Conservation (phyloP, 495 filamentous ascomycete genomes). For the Aspergillus baeticus region DNA sequence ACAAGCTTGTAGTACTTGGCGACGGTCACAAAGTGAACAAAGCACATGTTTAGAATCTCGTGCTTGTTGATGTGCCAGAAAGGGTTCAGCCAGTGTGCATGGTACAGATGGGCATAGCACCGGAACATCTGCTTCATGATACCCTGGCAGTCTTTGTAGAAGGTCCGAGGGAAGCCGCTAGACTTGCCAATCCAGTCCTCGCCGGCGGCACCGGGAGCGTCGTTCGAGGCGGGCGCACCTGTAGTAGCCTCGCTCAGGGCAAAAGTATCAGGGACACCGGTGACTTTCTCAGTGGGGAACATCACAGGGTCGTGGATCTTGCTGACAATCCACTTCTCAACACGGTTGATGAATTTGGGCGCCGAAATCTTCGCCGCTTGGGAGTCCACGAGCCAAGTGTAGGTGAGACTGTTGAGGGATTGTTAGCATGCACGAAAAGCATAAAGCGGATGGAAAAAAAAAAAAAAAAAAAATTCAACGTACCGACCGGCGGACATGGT, state of each 20-base stretch:
- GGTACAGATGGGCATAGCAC: constrained; percentile 89
- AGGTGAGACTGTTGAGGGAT: constrained; percentile 69
- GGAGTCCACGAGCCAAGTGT: constrained; percentile 73
- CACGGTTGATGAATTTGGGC: constrained; percentile 83
- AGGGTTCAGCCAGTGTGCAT: constrained; percentile 76
- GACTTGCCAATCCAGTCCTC: constrained; percentile 82
- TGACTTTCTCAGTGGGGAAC: constrained; percentile 77
- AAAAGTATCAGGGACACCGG: constrained; percentile 52
- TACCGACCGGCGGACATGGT: constrained; percentile 91
- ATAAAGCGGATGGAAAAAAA: too few relatives aligned
- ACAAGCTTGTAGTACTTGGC: constrained; percentile 82
- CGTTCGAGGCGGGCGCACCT: constrained; percentile 52
- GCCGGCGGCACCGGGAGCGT: constrained; percentile 39
- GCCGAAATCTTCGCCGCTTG: constrained; percentile 66
- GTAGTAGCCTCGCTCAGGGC: constrained; percentile 59
- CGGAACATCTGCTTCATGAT: constrained; percentile 98
- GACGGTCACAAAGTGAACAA: constrained; percentile 88
- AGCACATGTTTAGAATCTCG: constrained; percentile 91
- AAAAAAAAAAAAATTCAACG: too few relatives aligned
- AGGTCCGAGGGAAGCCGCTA: constrained; percentile 83
- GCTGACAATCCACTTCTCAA: constrained; percentile 90
- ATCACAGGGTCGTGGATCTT: constrained; percentile 84
- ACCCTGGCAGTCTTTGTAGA: constrained; percentile 80
- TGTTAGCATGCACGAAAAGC: too few relatives aligned
- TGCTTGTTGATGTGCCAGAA: constrained; percentile 82